Base-by-base conservation (phyloP, 1,284 basidiomycete genomes). In the Takashimella tepidaria region DNA sequence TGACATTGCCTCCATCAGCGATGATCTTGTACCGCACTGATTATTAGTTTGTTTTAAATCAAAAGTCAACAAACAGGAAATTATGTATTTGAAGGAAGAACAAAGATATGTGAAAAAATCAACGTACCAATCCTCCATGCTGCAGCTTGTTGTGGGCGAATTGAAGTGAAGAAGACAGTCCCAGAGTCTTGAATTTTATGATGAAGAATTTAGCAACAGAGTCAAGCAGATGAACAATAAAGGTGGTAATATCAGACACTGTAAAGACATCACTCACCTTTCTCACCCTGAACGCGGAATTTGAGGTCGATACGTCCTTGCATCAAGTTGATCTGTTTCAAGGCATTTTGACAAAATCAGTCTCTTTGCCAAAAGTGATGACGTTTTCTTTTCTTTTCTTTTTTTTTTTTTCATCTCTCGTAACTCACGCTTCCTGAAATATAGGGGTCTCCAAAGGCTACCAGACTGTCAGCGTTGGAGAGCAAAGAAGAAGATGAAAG, bases 141-240 rank as follows among this genome's bases (percentile, higher is more conserved):
- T 12, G 70, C 64, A 16, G 69, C 65, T 47, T 70, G 62, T 46
- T 68, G 61, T 10, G 74, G 75, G 31, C 75, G 52, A 55, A 76
- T 73, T n/a, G 71, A 72, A 5, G 75, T 76, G 48, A 76, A 76
- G 59, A 72, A 75, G 21, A 75, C 69, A 4, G 74, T 75, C 22
- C 72, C 75, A 21, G 64, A 55, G n/a, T 64, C 69, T 71, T 49
- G 12, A 27, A 25, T 22, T 10, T 41, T 23, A n/a, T n/a, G n/a
- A n/a, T n/a, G n/a, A n/a, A n/a, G n/a, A n/a, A n/a, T n/a, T n/a
- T n/a, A n/a, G n/a, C n/a, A n/a, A n/a, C n/a, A n/a, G n/a, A n/a
- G n/a, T n/a, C n/a, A n/a, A n/a, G n/a, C n/a, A n/a, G n/a, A n/a
- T n/a, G n/a, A n/a, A n/a, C n/a, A n/a, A n/a, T n/a, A n/a, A n/a